Base-by-base conservation (phyloP, 768 basidiomycete genomes). In the Glaciozyma antarctica region DNA sequence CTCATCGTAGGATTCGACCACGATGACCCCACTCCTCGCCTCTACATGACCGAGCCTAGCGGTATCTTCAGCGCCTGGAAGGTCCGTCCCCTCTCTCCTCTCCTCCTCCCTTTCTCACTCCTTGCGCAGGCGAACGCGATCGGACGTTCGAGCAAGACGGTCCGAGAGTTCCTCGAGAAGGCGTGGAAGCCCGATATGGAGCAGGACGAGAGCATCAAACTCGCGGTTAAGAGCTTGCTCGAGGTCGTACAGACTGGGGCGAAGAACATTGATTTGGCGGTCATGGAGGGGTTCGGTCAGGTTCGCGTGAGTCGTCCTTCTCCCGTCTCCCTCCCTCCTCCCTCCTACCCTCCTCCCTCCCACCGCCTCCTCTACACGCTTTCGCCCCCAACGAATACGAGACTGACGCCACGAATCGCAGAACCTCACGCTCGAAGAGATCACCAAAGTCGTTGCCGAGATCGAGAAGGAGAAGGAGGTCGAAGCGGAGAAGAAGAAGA, bases 161-260 rank as follows among this genome's bases (percentile, higher is more conserved):
- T 99, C 30, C 87, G 94, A 62, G 95, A 99, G 75, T 99, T 98
- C 78, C 77, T 99, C 63, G 95, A 99, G 79, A 98, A 97, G 82
- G 94, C 95, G 73, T 90, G 94, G 78, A 90, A 86, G 72, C 91
- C 95, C 68, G 90, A 88, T 69, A 81, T 95, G 80, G 80, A 83
- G 10, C 81, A 89, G 65, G 91, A 91, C 58, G 91, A 95, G 66
- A 86, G 87, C 59, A 88, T 99, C 77, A 95, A 95, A 77, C 79
- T 99, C 56, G 91, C 95, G 0, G 84, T 99, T 68, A 98, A 97
- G 80, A 88, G 87, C 75, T 80, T 99, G 73, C 81, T 99, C 28
- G 95, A 99, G 77, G 93, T 99, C 45, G 95, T 99, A 12, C 95
- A 98, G 79, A 97, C 95, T 2, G 95, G 95, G n/a, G 95, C 95